Evolutionary conservation across 345 rosid genomes (phyloP), one percentile per base, ranked within the genome.

Genomic region (Triadica sebifera): DNA sequence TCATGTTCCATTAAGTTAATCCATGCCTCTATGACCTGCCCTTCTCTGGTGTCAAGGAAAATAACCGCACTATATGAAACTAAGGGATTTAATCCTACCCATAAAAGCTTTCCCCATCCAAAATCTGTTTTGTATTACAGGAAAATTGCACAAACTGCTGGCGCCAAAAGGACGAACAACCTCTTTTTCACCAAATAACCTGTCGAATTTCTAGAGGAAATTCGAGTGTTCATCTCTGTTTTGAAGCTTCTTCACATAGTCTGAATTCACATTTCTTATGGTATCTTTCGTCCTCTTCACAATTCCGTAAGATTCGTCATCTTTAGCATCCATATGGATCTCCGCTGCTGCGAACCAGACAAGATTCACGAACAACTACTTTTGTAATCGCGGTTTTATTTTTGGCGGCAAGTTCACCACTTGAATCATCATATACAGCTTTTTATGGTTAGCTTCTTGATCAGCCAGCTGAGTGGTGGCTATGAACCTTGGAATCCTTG

Each of bases 331-430:
- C 57, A 53, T n/a, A 53, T 53, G 57, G 41, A 3, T 61, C 17
- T 43, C n/a, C n/a, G 47, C 47, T 6, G 10, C 10, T 6, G 47
- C 8, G 10, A 43, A 4, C 74, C 9, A 70, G 29, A 53, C 79
- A 53, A 43, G 47, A 3, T 55, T 55, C 29, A 12, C 59, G 5
- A 55, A 55, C 10, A n/a, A n/a, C n/a, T 1, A 1, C 59, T 5
- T 55, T n/a, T 24, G 12, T 24, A 55, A 19, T 8, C 25, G 59
- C 3, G 59, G 59, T 19, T 55, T 8, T 24, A 55, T n/a, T 1
- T 76, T 77, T 8, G 76, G 25, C 4, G 79, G 71, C 51, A 81
- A 22, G 25, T 78, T 78, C 60, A 75, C 78, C 0, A 58, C 71
- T n/a, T 78, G 71, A 10, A 72, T 69, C 39, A 68, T 62, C 13